These are phyloP conservation scores for Papiliotrema nemorosa DNA, from an alignment of 1,284 basidiomycete genomes.

Conservation along the genomic window DNA sequence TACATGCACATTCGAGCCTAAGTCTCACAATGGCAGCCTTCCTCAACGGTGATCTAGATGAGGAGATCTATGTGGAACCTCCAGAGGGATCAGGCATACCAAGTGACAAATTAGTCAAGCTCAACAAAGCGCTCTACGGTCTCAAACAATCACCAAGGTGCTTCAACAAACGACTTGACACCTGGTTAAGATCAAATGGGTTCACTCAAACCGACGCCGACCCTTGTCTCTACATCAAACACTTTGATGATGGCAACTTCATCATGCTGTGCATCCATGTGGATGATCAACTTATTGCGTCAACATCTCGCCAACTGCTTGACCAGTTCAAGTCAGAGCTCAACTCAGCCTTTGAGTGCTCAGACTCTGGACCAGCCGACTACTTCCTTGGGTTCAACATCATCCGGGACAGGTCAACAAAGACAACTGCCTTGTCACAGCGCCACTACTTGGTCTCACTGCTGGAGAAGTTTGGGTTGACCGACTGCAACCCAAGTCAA, in stretches of 20 bases:
- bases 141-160: constrained; percentile 11
- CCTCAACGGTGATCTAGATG: constrained; percentile 17
- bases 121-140: constrained; percentile 27
- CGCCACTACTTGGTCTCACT: constrained; percentile 11
- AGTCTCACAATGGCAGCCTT: too few species aligned
- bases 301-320: constrained; percentile 5
- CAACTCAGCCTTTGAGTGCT: constrained; percentile 18
- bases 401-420: constrained; percentile 1
- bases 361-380: constrained; percentile 12
- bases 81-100: constrained; percentile 20
- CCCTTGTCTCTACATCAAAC: constrained; percentile 11
- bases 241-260: neutral
- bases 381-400: constrained; percentile 21
- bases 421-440: constrained; percentile 10
- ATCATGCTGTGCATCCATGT: constrained; percentile 21
- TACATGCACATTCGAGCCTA: too few species aligned
- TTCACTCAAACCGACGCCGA: constrained; percentile 7
- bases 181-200: constrained; percentile 4
- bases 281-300: constrained; percentile 29
- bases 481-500: constrained; percentile 7
- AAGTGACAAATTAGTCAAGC: constrained; percentile 5
- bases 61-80: constrained; percentile 14
- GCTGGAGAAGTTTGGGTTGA: constrained; percentile 5
- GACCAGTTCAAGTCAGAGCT: constrained; percentile 20
- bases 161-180: constrained; percentile 16